These are phyloP conservation scores for Tricholoma sp. DNA, from an alignment of 768 basidiomycete genomes.

Conservation along the genomic window DNA sequence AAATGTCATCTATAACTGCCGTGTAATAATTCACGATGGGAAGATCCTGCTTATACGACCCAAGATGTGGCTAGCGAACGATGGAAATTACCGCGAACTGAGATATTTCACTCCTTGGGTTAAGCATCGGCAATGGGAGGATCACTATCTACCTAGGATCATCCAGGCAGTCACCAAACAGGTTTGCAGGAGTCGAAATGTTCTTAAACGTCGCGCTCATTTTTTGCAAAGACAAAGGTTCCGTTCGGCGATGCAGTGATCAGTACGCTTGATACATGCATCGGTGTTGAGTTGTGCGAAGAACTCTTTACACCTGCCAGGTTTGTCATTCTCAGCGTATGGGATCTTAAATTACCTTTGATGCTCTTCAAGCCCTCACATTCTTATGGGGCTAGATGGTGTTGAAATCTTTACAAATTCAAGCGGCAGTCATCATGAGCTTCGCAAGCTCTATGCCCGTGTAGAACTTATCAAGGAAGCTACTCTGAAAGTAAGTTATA, in stretches of 20 bases:
- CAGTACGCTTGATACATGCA: slow-evolving; percentile 91
- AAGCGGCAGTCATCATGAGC: slow-evolving; percentile 95
- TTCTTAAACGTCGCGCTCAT: not conserved
- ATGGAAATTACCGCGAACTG: slow-evolving; percentile 92
- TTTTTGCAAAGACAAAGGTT: slow-evolving; percentile 53
- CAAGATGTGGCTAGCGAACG: slow-evolving; percentile 99
- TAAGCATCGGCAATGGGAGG: slow-evolving; percentile 85
- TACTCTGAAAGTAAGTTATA: slow-evolving; percentile 70
- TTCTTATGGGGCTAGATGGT: slow-evolving; percentile 95
- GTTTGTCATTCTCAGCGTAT: slow-evolving; percentile 44
- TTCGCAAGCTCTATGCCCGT: slow-evolving; percentile 89
- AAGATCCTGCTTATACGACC: slow-evolving; percentile 93
- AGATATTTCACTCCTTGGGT: slow-evolving; percentile 94
- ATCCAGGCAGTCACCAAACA: slow-evolving; percentile 87
- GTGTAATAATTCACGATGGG: slow-evolving; percentile 80
- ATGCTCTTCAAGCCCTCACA: slow-evolving; percentile 72
- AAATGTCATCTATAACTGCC: slow-evolving; percentile 97
- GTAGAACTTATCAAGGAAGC: slow-evolving; percentile 97
- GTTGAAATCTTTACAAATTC: slow-evolving; percentile 99
- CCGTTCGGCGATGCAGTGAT: slow-evolving; percentile 95
- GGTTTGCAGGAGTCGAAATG: slow-evolving; percentile 33
- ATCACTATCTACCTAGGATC: slow-evolving; percentile 87
- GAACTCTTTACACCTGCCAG: slow-evolving; percentile 96
- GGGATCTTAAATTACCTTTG: not conserved
- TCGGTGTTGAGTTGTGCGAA: slow-evolving; percentile 96